phyloP scores from a whole-genome alignment of 2,329 filamentous ascomycete species.

The Calonectria crousiana region DNA sequence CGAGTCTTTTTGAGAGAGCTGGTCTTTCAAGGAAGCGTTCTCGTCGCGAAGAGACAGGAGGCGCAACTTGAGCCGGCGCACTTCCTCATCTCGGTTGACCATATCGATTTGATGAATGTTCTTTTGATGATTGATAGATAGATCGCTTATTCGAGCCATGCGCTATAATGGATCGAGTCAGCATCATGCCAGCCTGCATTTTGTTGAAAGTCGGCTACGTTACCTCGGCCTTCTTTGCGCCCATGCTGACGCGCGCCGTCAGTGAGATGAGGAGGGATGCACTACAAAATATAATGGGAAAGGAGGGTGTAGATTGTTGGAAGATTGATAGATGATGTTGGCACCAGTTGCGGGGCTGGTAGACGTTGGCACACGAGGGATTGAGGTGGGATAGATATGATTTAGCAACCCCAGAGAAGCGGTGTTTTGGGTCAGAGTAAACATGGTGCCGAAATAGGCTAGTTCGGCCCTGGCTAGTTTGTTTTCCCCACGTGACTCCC shows the following conservation, averaged over 20 bases:
- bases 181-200: conserved; percentile 23
- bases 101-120: conserved; percentile 74
- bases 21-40: conserved; percentile 74
- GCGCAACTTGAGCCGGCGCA: conserved; percentile 76
- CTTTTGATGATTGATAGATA: conserved; percentile 79
- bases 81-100: conserved; percentile 80
- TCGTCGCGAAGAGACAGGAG: conserved; percentile 81
- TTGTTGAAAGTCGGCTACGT: neutral
- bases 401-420: neutral
- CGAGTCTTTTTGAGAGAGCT: conserved; percentile 70
- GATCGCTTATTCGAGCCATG: conserved; percentile 60
- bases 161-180: conserved; percentile 51
- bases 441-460: conserved; percentile 46
- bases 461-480: conserved; percentile 19
- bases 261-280: neutral
- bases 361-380: conserved; percentile 19
- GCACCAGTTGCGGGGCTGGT: conserved; percentile 19
- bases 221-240: conserved; percentile 45
- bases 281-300: neutral
- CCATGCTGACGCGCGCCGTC: conserved; percentile 38
- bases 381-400: conserved; percentile 34
- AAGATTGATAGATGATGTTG: conserved; percentile 12
- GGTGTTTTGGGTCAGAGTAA: conserved; percentile 49
- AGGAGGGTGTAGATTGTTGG: conserved; percentile 1
- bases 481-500: conserved; percentile 26